A percentile compares a stretch with the other conserved stretches of the same genome.
Evolutionary conservation across 2,329 filamentous ascomycete species (phyloP).

Genomic region (Calonectria pseudoreteaudii): DNA sequence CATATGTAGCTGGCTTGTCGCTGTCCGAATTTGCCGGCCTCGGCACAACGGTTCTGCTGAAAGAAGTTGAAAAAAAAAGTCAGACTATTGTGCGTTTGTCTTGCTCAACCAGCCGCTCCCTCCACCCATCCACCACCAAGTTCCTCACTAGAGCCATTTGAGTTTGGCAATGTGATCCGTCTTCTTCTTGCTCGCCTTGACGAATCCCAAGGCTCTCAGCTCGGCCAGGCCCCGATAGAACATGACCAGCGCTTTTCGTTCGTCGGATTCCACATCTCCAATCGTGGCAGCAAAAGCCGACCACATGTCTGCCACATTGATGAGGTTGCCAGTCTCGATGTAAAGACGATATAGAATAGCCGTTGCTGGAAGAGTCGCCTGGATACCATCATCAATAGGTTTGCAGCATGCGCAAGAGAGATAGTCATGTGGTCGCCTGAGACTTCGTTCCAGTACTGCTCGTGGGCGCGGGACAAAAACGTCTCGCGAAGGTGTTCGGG

Average conservation of each 20-base stretch:
- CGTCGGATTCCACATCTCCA: conserved; percentile 55
- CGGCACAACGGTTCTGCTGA: conserved; percentile 5
- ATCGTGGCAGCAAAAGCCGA: conserved; percentile 78
- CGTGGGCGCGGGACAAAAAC: conserved; percentile 82
- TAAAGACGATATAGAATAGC: conserved; percentile 84
- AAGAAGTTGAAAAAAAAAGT: not conserved
- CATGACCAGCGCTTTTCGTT: conserved; percentile 73
- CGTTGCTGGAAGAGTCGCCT: conserved; percentile 74
- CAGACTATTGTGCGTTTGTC: conserved; percentile 14
- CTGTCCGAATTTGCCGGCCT: conserved; percentile 6
- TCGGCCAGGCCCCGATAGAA: conserved; percentile 92
- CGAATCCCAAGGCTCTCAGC: conserved; percentile 84
- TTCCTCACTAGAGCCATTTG: conserved; percentile 73
- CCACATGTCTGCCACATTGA: conserved; percentile 86
- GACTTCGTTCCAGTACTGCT: conserved; percentile 76
- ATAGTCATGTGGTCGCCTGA: conserved; percentile 81
- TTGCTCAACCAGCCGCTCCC: not conserved
- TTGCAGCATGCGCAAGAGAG: conserved; percentile 78
- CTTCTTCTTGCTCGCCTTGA: conserved; percentile 92
- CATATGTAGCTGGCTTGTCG: not conserved
- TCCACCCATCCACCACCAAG: not conserved
- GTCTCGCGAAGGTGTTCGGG: conserved; percentile 75
- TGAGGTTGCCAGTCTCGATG: conserved; percentile 78
- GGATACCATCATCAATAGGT: conserved; percentile 59
- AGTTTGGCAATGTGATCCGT: conserved; percentile 91